Base-by-base conservation (phyloP, 2,329 filamentous ascomycete species). In the Berkeleyomyces basicola region DNA sequence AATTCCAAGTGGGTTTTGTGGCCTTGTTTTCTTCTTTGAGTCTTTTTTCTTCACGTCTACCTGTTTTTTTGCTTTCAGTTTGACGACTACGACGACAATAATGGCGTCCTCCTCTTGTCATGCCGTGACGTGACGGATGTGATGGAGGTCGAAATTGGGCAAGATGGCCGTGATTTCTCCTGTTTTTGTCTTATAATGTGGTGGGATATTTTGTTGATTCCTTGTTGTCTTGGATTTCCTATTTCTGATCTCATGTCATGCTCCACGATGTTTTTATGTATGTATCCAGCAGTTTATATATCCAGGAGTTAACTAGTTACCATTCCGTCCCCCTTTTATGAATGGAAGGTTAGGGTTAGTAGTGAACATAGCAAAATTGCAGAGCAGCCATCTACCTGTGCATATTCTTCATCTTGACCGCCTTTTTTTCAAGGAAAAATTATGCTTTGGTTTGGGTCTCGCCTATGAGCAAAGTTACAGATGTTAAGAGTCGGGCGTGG, bases 61-160 rank as follows among this genome's bases (percentile, higher is more conserved):
- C 7, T 59, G 5, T 51, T 43, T 60, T 60, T 65, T 58, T 47
- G 37, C 63, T 58, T 40, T 39, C 51, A 46, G 47, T 14, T 59
- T 59, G 58, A 43, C 14, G 58, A 58, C 36, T 9, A 55, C 51
- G 14, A 55, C 33, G 51, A 55, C 51, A 14, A 55, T 37, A 31
- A 31, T 14, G 39, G 51, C 11, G 4, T 37, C 51, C 33, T 37
- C 36, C 42, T 44, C 16, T 3, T 46, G 16, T 46, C 43, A n/a
- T 10, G 11, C 11, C 11, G 23, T 2, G 23, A 23, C 23, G 23
- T 23, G 23, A 37, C 33, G 51, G 36, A 55, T 37, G 23, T 31
- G 39, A n/a, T 55, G 51, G 31, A 49, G 51, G 51, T 23, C 23
- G 23, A 23, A 23, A 23, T 23, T 23, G 23, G 23, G 23, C 23